Conservation (phyloP, 2,329 filamentous ascomycete genomes). For the Zymoseptoria ardabiliae region DNA sequence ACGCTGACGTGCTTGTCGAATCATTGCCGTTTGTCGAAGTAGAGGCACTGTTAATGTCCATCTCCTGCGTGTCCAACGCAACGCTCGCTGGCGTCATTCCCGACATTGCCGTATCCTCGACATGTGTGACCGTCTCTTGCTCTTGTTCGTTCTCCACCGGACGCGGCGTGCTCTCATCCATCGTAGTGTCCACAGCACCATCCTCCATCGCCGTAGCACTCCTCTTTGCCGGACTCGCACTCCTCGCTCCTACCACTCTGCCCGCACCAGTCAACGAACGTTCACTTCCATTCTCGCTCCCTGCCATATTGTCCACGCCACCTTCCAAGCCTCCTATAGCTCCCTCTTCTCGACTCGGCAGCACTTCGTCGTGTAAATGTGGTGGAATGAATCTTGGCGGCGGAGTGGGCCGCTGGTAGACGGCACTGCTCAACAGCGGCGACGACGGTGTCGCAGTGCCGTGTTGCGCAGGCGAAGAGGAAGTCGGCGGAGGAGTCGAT, state of each 20-base stretch:
- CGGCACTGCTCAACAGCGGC: background rate
- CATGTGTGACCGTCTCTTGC: slow-evolving; percentile 2
- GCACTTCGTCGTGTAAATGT: slow-evolving; percentile 48
- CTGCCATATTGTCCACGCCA: slow-evolving; percentile 36
- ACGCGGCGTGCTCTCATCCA: slow-evolving; percentile 3
- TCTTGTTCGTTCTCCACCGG: slow-evolving; percentile 11
- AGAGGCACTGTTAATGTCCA: slow-evolving; percentile 3
- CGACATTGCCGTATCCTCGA: slow-evolving; percentile 17
- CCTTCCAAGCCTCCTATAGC: slow-evolving; percentile 25
- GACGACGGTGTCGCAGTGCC: slow-evolving; percentile 12
- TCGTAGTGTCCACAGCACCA: slow-evolving; percentile 18
- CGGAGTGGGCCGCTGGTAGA: background rate
- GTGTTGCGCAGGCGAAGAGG: slow-evolving; percentile 16
- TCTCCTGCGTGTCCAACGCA: background rate
- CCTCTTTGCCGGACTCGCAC: slow-evolving; percentile 49
- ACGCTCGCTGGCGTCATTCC: slow-evolving; percentile 11
- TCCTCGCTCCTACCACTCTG: slow-evolving; percentile 26
- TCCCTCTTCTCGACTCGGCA: slow-evolving; percentile 23
- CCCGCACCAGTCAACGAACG: slow-evolving; percentile 9
- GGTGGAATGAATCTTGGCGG: slow-evolving; percentile 45
- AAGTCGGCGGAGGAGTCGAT: slow-evolving; percentile 19
- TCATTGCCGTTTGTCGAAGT: background rate
- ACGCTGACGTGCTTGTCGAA: background rate
- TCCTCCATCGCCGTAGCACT: slow-evolving; percentile 49
- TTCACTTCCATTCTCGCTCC: slow-evolving; percentile 22